Percentiles rank a stretch among this genome's conserved stretches.
Conservation (phyloP, 176 grass and related monocot species). For the bread wheat (Triticum aestivum) region DNA sequence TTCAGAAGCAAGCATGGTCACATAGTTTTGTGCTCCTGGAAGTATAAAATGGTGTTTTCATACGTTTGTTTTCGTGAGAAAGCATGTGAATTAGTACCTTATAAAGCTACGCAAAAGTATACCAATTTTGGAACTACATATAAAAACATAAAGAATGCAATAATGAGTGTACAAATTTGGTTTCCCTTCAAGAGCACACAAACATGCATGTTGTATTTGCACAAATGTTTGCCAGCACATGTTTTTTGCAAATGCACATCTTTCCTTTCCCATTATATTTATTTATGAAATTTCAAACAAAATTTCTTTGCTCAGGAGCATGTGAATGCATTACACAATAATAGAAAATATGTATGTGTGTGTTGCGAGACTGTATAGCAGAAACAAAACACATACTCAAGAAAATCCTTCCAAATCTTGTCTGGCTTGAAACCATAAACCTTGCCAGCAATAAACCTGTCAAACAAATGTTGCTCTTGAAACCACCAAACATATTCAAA, state of each 20-base stretch:
- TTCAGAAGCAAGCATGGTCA: too few relatives aligned
- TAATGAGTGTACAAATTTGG: background rate
- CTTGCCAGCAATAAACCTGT: conserved; percentile 98
- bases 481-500: conserved; percentile 10
- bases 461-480: conserved; percentile 19
- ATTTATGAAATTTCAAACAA: background rate
- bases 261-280: background rate
- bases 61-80: too few relatives aligned
- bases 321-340: background rate
- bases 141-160: background rate
- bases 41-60: background rate
- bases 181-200: background rate
- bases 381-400: conserved; percentile 48
- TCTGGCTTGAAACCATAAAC: conserved; percentile 75
- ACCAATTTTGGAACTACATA: background rate
- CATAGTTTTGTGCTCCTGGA: background rate
- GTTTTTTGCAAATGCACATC: background rate
- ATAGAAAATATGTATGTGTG: background rate
- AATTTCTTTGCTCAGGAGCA: background rate
- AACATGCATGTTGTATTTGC: background rate
- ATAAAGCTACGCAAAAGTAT: background rate
- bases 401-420: conserved; percentile 90
- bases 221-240: background rate
- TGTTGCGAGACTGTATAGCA: background rate
- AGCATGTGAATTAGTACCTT: background rate